Evolutionary conservation across 2,329 filamentous ascomycete genomes (phyloP), one percentile per base, ranked within the genome.

Genomic region (Clarireedia monteithiana): DNA sequence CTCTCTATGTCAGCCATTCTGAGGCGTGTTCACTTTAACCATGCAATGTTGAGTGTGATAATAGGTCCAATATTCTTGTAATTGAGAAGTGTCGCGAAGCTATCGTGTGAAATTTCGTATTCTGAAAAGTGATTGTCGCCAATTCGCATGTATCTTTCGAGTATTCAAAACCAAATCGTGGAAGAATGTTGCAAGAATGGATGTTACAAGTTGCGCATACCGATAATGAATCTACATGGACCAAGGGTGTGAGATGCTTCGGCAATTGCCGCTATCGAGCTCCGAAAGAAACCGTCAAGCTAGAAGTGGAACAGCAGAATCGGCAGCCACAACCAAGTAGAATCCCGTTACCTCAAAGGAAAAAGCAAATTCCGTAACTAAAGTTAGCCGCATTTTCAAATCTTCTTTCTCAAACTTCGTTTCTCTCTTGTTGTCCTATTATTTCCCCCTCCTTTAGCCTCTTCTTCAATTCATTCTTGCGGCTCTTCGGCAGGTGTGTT

Each of bases 1-100:
- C 85, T 78, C 67, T 94, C 86, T 66, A 85, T 81, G 67, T 94
- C 88, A 60, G 83, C 80, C 85, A 82, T 77, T 54, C 65, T 73
- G 62, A 56, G 26, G 39, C 38, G 46, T 50, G 47, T 44, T 44
- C 45, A 17, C 20, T 46, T n/a, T 34, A 15, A 17, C 17, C 46
- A 17, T 48, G 39, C 7, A 17, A 42, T 42, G 2, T 17, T 17
- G 39, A 42, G 30, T 4, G 5, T 34, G 30, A 34, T 34, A 34
- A 4, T 34, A 12, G 30, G 30, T 34, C 30, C 30, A 34, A 9
- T 34, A 34, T 34, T 4, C 10, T 12, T 34, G 30, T 34, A 12
- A 14, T 34, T 12, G 5, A 34, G 30, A 34, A 2, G 30, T 34
- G 30, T 34, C 10, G 10, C 3, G 30, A 34, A 34, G 30, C 30